A percentile compares a stretch with the other conserved stretches of the same genome.
Conservation (phyloP, 2,329 filamentous ascomycete genomes). For the Fusarium sp. region DNA sequence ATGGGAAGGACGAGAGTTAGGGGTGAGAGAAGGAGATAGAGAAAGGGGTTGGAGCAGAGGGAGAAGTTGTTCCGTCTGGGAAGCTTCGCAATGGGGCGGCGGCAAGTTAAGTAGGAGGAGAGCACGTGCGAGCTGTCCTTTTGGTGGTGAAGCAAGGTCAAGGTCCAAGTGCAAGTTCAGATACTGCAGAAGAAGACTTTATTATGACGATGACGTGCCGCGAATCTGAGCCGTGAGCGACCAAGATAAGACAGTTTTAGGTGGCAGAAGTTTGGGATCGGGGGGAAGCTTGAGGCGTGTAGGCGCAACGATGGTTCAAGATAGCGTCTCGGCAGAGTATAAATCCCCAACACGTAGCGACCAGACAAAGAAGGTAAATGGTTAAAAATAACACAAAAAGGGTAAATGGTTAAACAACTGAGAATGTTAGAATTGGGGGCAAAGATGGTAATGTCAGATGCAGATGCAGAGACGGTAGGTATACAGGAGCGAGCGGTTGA, state of each 20-base stretch:
- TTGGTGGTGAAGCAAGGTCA: slow-evolving; percentile 11
- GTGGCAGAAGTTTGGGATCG: slow-evolving; percentile 26
- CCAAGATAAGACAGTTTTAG: slow-evolving; percentile 12
- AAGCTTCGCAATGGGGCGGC: slow-evolving; percentile 7
- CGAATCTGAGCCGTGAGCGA: slow-evolving; percentile 4
- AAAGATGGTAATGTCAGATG: not conserved
- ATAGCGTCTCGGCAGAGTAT: slow-evolving; percentile 2
- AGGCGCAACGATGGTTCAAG: slow-evolving; percentile 8
- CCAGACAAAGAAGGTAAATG: slow-evolving; percentile 1
- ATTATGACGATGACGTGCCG: slow-evolving; percentile 9
- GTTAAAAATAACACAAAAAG: not conserved
- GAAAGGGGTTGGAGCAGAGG: not conserved
- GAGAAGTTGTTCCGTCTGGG: slow-evolving; percentile 8
- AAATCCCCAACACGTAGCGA: slow-evolving; percentile 9
- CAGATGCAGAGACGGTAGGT: not conserved
- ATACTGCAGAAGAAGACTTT: not conserved
- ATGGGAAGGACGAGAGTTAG: slow-evolving; percentile 51
- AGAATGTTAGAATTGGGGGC: not conserved
- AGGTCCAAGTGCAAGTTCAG: slow-evolving; percentile 21
- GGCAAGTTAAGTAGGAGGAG: slow-evolving; percentile 12
- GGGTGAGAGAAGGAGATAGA: slow-evolving; percentile 8
- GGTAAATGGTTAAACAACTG: not conserved
- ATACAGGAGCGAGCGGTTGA: not conserved
- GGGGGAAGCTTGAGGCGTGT: slow-evolving; percentile 17
- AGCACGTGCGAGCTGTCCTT: slow-evolving; percentile 39